Conservation (phyloP, 208 protist genomes). For the Leishmania amazonensis region DNA sequence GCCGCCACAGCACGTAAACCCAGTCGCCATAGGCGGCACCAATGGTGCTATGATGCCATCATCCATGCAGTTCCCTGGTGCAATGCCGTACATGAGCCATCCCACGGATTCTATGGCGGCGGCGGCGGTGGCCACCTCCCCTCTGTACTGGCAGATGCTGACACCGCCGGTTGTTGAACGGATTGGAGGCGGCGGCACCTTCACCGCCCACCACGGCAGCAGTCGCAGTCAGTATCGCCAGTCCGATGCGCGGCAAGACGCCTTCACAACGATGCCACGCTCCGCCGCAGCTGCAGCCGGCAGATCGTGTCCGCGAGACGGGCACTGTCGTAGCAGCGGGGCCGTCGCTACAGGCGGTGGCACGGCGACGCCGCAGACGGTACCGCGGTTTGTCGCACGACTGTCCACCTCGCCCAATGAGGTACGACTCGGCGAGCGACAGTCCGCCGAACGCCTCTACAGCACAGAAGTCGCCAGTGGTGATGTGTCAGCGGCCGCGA, state of each 20-base stretch:
- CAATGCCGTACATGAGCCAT: not conserved
- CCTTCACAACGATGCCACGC: not conserved
- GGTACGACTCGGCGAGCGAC: conserved; percentile 16
- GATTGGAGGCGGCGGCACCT: not conserved
- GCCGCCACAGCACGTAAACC: not conserved
- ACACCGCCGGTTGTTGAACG: not conserved
- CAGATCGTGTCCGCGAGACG: conserved; percentile 3
- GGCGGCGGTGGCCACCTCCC: not conserved
- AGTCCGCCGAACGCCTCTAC: not conserved
- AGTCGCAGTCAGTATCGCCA: not conserved
- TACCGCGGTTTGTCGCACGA: conserved; percentile 37
- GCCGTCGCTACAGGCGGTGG: not conserved
- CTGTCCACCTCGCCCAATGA: conserved; percentile 28
- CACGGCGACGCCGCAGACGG: conserved; percentile 12
- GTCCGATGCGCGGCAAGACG: not conserved
- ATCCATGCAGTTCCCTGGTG: not conserved
- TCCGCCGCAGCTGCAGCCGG: not conserved
- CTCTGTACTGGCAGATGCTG: not conserved
- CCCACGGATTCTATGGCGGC: not conserved
- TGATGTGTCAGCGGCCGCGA: not conserved
- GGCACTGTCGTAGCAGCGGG: conserved; percentile 6
- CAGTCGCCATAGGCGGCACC: not conserved
- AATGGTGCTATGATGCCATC: not conserved
- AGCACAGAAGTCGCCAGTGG: not conserved
- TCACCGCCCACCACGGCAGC: not conserved